Evolutionary conservation across 768 basidiomycete species (phyloP).

Genomic region (Leucocoprinus birnbaumii): DNA sequence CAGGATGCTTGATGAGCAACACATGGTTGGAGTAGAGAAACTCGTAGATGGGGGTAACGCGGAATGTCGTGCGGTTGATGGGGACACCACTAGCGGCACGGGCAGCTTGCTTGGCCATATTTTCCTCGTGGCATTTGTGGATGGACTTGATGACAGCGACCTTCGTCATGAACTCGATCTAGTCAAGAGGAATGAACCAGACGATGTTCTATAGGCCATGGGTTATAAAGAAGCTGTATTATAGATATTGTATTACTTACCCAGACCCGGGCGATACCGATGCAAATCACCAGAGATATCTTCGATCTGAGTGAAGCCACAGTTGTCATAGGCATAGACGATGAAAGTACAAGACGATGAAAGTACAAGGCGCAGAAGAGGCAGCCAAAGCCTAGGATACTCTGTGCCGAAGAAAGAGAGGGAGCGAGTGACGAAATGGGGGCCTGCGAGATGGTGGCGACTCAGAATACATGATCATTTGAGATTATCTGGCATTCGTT

Average conservation of each 20-base stretch:
- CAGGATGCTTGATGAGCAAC: slow-evolving; percentile 85
- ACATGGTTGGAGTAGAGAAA: slow-evolving; percentile 95
- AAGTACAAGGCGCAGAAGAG: slow-evolving; percentile 88
- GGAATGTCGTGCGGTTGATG: slow-evolving; percentile 83
- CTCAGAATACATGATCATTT: slow-evolving; percentile 93
- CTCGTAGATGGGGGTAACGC: slow-evolving; percentile 89
- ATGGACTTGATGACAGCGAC: slow-evolving; percentile 84
- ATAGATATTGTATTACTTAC: slow-evolving; percentile 39
- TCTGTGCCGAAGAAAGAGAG: slow-evolving; percentile 98
- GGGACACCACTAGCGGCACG: slow-evolving; percentile 49
- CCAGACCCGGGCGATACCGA: slow-evolving; percentile 97
- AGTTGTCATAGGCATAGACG: slow-evolving; percentile 92
- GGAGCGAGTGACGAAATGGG: slow-evolving; percentile 92
- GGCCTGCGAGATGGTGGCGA: slow-evolving; percentile 98
- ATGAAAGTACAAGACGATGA: slow-evolving; percentile 95
- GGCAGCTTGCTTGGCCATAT: slow-evolving; percentile 29
- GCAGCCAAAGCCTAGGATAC: slow-evolving; percentile 89
- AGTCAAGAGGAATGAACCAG: slow-evolving; percentile 95
- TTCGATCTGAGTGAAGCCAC: slow-evolving; percentile 87
- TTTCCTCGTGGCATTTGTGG: slow-evolving; percentile 60
- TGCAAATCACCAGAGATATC: slow-evolving; percentile 90
- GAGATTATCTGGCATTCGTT: slow-evolving; percentile 74
- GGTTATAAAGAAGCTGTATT: neutral
- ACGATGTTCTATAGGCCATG: slow-evolving; percentile 75
- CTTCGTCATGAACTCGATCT: slow-evolving; percentile 96